These are phyloP conservation scores for Fistulinella cinereoalba DNA, from an alignment of 1,284 basidiomycete genomes.

Conservation along the genomic window DNA sequence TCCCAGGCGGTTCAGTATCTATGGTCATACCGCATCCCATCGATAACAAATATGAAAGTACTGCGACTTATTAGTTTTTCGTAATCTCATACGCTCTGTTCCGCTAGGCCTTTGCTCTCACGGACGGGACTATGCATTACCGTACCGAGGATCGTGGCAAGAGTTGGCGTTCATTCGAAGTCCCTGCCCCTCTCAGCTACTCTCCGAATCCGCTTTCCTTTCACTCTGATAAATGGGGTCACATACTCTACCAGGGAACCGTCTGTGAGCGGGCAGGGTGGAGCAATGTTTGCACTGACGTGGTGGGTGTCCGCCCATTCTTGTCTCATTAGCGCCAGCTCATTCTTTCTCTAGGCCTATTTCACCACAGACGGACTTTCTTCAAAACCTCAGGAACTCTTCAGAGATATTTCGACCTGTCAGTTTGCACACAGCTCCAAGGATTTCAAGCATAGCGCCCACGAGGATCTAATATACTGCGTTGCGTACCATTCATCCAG, in stretches of 20 bases:
- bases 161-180: slow-evolving; percentile 79
- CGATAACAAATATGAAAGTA: slow-evolving; percentile 68
- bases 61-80: neutral
- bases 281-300: slow-evolving; percentile 70
- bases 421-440: slow-evolving; percentile 83
- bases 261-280: slow-evolving; percentile 62
- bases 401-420: slow-evolving; percentile 72
- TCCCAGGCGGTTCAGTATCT: slow-evolving; percentile 61
- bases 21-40: slow-evolving; percentile 89
- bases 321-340: slow-evolving; percentile 12
- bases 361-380: slow-evolving; percentile 84
- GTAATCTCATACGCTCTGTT: neutral
- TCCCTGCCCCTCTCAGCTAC: slow-evolving; percentile 61
- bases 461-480: slow-evolving; percentile 78
- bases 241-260: slow-evolving; percentile 85
- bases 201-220: slow-evolving; percentile 73
- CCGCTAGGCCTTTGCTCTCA: slow-evolving; percentile 78
- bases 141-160: slow-evolving; percentile 83
- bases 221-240: slow-evolving; percentile 75
- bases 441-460: slow-evolving; percentile 74
- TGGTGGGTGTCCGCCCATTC: slow-evolving; percentile 42
- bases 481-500: slow-evolving; percentile 73
- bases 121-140: slow-evolving; percentile 71
- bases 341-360: slow-evolving; percentile 54
- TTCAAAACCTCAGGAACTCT: slow-evolving; percentile 53